Conservation (phyloP, 2,329 filamentous ascomycete species). For the Cryphonectria radicalis region DNA sequence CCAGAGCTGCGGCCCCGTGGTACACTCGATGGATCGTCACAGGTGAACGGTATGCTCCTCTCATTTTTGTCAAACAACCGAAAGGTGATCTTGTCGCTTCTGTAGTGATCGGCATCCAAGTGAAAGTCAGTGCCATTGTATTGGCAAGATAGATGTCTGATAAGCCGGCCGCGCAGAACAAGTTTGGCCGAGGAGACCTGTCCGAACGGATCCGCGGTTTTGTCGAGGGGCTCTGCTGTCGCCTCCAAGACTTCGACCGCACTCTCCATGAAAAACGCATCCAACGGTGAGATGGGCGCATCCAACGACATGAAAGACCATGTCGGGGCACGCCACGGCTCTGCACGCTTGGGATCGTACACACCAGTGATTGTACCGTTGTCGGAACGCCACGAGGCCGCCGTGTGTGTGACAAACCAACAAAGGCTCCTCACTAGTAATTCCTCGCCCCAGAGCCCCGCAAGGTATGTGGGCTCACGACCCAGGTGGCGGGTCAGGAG, state of each 20-base stretch:
- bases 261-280: background rate
- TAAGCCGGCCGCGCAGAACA: background rate
- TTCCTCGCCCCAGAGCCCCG: conserved; percentile 14
- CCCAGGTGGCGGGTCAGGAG: background rate
- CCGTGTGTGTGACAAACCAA: conserved; percentile 3
- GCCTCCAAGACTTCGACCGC: conserved; percentile 7
- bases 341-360: conserved; percentile 11
- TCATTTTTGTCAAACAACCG: background rate
- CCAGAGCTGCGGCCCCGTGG: background rate
- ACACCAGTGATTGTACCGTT: background rate
- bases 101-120: background rate
- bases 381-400: conserved; percentile 2
- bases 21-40: conserved; percentile 14
- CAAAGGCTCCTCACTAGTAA: conserved; percentile 10
- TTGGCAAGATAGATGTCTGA: conserved; percentile 9
- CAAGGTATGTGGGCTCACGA: conserved; percentile 12
- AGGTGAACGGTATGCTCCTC: conserved; percentile 1
- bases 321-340: conserved; percentile 15
- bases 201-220: background rate
- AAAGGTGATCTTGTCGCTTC: conserved; percentile 7
- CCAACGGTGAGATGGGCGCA: conserved; percentile 8
- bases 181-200: conserved; percentile 12
- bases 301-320: conserved; percentile 14
- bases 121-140: conserved; percentile 11
- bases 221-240: conserved; percentile 1